Conservation (phyloP, 2,329 filamentous ascomycete species). For the Chaetothyriales sp. region DNA sequence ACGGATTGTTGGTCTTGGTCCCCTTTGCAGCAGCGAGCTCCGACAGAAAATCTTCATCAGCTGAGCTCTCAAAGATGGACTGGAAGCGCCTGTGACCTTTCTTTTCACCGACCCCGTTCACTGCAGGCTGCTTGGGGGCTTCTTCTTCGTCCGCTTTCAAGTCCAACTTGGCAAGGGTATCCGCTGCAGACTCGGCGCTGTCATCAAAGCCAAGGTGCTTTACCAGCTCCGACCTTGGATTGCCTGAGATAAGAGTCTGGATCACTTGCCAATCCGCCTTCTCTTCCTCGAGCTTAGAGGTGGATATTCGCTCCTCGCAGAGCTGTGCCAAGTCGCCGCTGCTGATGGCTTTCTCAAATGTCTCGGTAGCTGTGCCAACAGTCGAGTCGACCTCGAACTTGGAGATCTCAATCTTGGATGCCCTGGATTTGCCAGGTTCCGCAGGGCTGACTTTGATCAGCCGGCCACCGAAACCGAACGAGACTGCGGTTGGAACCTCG, state of each 20-base stretch:
- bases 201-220: slow-evolving; percentile 80
- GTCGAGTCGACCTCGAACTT: slow-evolving; percentile 79
- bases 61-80: slow-evolving; percentile 63
- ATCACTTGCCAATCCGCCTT: slow-evolving; percentile 95
- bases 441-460: slow-evolving; percentile 56
- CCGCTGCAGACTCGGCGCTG: slow-evolving; percentile 35
- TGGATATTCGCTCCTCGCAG: slow-evolving; percentile 61
- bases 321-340: slow-evolving; percentile 63
- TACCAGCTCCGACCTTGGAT: slow-evolving; percentile 71
- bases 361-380: slow-evolving; percentile 67
- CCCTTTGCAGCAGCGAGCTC: slow-evolving; percentile 76
- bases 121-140: slow-evolving; percentile 31
- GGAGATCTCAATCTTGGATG: slow-evolving; percentile 68
- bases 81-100: slow-evolving; percentile 52
- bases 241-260: slow-evolving; percentile 68
- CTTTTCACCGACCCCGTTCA: slow-evolving; percentile 27
- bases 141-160: slow-evolving; percentile 22
- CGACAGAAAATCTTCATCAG: slow-evolving; percentile 70
- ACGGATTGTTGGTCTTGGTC: slow-evolving; percentile 84
- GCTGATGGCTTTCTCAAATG: slow-evolving; percentile 70
- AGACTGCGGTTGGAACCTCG: slow-evolving; percentile 66
- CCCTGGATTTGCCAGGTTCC: slow-evolving; percentile 45
- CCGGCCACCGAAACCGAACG: slow-evolving; percentile 93
- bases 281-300: slow-evolving; percentile 72
- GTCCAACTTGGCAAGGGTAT: slow-evolving; percentile 23